Base-by-base conservation (phyloP, 129 eudicot genomes). In the Apium graveolens region DNA sequence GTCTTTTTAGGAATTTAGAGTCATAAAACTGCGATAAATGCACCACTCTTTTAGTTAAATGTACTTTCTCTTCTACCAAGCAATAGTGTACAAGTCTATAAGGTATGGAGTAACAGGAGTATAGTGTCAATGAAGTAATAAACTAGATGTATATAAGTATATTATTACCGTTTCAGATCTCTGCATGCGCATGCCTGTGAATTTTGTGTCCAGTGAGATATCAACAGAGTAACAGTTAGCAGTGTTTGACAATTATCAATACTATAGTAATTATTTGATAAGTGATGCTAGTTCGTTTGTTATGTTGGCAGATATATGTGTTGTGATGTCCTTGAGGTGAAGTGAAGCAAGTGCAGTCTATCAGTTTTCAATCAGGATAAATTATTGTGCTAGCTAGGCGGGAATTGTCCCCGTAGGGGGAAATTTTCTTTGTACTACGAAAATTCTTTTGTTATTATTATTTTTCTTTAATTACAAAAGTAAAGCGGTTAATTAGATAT, bases 311-410 rank as follows among this genome's bases (percentile, higher is more conserved):
- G 66, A 57, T n/a, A 57, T n/a, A 0, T n/a, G 66, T 57, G n/a
- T 57, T 57, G 66, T 57, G n/a, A 24, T 57, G 66, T n/a, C 11
- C 66, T 16, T 9, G 66, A n/a, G 66, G 66, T 57, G 29, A 55
- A 55, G 31, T n/a, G 66, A n/a, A 57, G 66, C 66, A 26, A n/a
- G 66, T 57, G 66, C 66, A 9, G 66, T 57, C 66, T 57, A 57
- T 57, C 66, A 57, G 65, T 57, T 57, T 57, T 57, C n/a, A 21
- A 57, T 57, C 32, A 0, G 32, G 66, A 57, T 57, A 57, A 57
- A 57, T 32, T 9, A 57, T 57, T 57, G 66, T 57, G 66, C 66
- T 57, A 57, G 66, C 66, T n/a, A 4, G 12, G 66, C 32, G 32
- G 66, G 32, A 24, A 26, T 57, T 57, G n/a, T 55, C 63, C 13